Percentiles rank a stretch among this genome's conserved stretches.
Conservation (phyloP, 768 basidiomycete genomes). For the Trametes elegans region DNA sequence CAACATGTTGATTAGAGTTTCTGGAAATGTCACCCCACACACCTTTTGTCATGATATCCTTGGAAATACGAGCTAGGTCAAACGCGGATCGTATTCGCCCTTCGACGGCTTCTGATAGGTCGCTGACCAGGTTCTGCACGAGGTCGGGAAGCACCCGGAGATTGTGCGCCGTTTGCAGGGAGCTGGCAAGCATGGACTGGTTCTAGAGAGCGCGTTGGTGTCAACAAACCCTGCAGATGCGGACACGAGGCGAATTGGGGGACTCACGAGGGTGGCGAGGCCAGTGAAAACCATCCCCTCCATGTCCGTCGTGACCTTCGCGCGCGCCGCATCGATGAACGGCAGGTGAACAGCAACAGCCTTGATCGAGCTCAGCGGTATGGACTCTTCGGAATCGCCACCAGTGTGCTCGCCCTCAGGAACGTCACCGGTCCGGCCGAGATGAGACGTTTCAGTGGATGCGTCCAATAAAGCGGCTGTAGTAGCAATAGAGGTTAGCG, state of each 20-base stretch:
- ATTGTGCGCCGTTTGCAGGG: slow-evolving; percentile 95
- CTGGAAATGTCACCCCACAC: neutral
- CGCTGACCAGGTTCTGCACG: slow-evolving; percentile 72
- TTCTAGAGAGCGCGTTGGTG: slow-evolving; percentile 50
- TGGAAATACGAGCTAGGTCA: slow-evolving; percentile 83
- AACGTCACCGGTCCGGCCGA: neutral
- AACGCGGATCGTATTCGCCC: slow-evolving; percentile 79
- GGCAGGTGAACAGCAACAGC: slow-evolving; percentile 69
- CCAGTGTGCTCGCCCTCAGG: neutral
- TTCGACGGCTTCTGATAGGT: slow-evolving; percentile 82
- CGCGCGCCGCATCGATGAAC: slow-evolving; percentile 68
- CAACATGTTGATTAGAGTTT: neutral
- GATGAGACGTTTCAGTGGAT: neutral
- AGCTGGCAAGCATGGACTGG: slow-evolving; percentile 86
- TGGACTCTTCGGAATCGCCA: neutral
- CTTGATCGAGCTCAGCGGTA: slow-evolving; percentile 68
- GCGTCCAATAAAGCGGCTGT: slow-evolving; percentile 16
- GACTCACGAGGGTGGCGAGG: slow-evolving; percentile 67
- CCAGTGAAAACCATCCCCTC: slow-evolving; percentile 85
- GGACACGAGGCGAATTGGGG: neutral
- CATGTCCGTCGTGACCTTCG: slow-evolving; percentile 81
- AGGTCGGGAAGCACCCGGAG: slow-evolving; percentile 80
- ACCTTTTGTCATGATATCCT: slow-evolving; percentile 84
- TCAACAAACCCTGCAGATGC: too few relatives aligned
- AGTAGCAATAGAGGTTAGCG: neutral